These are phyloP conservation scores for Aspergillus candidus DNA, from an alignment of 2,329 filamentous ascomycete genomes.

Conservation along the genomic window DNA sequence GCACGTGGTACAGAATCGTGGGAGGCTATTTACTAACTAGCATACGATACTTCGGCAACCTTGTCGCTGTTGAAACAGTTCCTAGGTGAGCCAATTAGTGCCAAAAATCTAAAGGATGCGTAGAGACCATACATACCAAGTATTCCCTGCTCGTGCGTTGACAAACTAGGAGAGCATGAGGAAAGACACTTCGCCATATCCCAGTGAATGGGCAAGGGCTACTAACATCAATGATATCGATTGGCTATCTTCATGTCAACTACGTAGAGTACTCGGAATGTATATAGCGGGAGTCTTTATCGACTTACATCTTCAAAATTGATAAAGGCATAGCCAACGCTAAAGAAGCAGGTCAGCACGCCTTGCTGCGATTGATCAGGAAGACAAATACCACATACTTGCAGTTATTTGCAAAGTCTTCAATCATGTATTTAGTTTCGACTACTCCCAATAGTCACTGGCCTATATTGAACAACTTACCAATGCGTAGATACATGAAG, in stretches of 20 bases:
- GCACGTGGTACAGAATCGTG: constrained; percentile 8
- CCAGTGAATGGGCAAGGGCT: constrained; percentile 10
- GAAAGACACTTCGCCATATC: constrained; percentile 1
- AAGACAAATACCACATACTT: constrained; percentile 52
- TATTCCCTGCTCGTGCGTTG: constrained; percentile 61
- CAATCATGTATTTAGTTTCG: neutral
- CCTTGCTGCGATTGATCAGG: too few species aligned
- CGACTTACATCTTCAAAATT: constrained; percentile 74
- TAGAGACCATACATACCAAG: constrained; percentile 48
- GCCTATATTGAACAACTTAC: constrained; percentile 29
- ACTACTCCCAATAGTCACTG: neutral
- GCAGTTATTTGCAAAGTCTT: constrained; percentile 74
- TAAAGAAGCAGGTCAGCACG: constrained; percentile 29
- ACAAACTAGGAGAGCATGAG: constrained; percentile 57
- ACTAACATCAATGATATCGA: constrained; percentile 65
- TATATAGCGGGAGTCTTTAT: neutral
- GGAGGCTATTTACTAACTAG: constrained; percentile 56
- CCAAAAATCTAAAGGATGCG: constrained; percentile 7
- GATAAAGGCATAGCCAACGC: constrained; percentile 95
- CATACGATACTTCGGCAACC: constrained; percentile 85
- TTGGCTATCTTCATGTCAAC: constrained; percentile 50
- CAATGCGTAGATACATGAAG: constrained; percentile 89
- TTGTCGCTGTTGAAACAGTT: constrained; percentile 79
- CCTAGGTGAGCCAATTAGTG: constrained; percentile 43
- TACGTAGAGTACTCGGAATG: neutral